Conservation (phyloP, 768 basidiomycete species). For the Mycena vitilis region DNA sequence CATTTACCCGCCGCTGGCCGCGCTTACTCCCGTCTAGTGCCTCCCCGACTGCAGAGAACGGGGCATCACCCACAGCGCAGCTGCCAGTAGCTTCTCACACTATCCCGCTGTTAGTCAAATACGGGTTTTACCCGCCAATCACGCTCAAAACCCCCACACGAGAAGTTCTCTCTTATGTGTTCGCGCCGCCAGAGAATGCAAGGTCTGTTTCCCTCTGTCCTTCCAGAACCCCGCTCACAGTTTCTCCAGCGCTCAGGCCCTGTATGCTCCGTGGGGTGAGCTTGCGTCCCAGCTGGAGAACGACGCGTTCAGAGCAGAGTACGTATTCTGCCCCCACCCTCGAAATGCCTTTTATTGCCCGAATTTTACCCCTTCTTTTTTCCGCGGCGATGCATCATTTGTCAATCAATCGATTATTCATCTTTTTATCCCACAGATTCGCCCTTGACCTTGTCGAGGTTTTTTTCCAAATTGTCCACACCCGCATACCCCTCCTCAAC, state of each 20-base stretch:
- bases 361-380: conserved; percentile 4
- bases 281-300: conserved; percentile 77
- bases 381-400: conserved; percentile 21
- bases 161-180: conserved; percentile 77
- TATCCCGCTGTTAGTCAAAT: conserved; percentile 57
- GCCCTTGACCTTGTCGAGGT: conserved; percentile 94
- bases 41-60: conserved; percentile 46
- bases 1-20: conserved; percentile 31
- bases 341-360: conserved; percentile 19
- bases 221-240: conserved; percentile 34
- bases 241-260: conserved; percentile 48
- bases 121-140: conserved; percentile 64
- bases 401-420: not conserved
- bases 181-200: conserved; percentile 75
- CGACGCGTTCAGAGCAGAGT: conserved; percentile 86
- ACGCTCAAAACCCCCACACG: conserved; percentile 70
- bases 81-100: conserved; percentile 41
- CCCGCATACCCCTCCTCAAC: conserved; percentile 88
- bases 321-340: conserved; percentile 52
- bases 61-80: conserved; percentile 36
- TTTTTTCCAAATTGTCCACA: conserved; percentile 93
- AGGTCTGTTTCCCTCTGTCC: conserved; percentile 48
- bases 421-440: conserved; percentile 67
- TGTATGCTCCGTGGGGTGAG: conserved; percentile 80
- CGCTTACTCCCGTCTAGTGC: conserved; percentile 42